phyloP scores from a whole-genome alignment of 2,329 filamentous ascomycete species.

The Sporothrix sp. region DNA sequence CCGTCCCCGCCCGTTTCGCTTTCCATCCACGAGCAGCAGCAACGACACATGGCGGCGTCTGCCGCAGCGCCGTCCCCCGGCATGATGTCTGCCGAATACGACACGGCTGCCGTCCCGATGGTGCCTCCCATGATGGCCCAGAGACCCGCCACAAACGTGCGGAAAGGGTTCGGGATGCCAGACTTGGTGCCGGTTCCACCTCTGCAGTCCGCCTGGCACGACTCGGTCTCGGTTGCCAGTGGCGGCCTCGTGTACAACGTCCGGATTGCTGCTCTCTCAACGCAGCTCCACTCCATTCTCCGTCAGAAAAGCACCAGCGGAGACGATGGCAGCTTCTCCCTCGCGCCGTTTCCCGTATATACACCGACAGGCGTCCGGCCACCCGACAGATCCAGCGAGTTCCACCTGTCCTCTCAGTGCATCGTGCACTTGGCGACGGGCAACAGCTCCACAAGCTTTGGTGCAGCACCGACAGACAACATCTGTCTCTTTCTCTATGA shows the following conservation, averaged over 20 bases:
- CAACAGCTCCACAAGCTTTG: constrained; percentile 22
- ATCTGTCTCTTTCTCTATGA: constrained; percentile 46
- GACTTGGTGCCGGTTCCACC: constrained; percentile 31
- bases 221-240: constrained; percentile 33
- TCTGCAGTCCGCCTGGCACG: constrained; percentile 41
- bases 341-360: constrained; percentile 32
- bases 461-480: constrained; percentile 26
- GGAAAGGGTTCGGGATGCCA: constrained; percentile 10
- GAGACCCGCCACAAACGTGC: not conserved
- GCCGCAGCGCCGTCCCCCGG: not conserved
- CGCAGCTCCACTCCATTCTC: constrained; percentile 29
- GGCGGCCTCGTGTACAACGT: constrained; percentile 29
- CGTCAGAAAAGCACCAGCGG: constrained; percentile 19
- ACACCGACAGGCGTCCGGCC: constrained; percentile 30
- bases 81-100: constrained; percentile 2
- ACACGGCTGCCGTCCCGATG: not conserved
- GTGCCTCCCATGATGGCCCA: not conserved
- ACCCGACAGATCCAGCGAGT: constrained; percentile 25
- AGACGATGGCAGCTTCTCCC: constrained; percentile 21
- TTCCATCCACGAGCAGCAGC: constrained; percentile 5
- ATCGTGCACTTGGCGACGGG: constrained; percentile 31
- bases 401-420: constrained; percentile 35
- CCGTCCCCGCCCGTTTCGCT: constrained; percentile 6
- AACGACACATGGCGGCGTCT: not conserved
- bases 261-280: constrained; percentile 37